Evolutionary conservation across 169 alveolate genomes (phyloP).

Genomic region (Plasmodium vivax): DNA sequence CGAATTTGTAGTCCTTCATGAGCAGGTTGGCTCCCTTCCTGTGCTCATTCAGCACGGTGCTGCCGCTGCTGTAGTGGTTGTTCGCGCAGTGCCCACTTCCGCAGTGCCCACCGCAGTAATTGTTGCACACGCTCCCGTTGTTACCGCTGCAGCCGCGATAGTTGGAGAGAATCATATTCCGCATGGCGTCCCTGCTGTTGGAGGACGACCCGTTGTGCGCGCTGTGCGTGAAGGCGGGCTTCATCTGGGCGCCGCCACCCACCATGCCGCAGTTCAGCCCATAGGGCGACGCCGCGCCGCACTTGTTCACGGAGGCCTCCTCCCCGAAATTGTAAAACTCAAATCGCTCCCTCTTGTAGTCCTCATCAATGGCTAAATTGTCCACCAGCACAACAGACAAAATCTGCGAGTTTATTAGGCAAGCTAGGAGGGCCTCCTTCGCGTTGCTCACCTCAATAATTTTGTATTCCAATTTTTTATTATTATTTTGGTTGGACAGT

Average conservation of each 20-base stretch:
- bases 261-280: neutral
- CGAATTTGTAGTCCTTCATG: constrained; percentile 11
- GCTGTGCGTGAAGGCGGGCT: neutral
- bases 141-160: neutral
- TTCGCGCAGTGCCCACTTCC: neutral
- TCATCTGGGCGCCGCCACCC: neutral
- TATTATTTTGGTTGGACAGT: constrained; percentile 67
- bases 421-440: constrained; percentile 77
- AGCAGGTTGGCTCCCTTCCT: neutral
- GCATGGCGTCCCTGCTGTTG: constrained; percentile 14
- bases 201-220: neutral
- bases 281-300: neutral
- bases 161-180: neutral
- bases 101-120: neutral
- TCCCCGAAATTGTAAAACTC: neutral
- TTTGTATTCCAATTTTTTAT: constrained; percentile 71
- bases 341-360: neutral
- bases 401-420: constrained; percentile 78
- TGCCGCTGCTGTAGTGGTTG: neutral
- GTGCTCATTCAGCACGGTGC: neutral
- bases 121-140: neutral
- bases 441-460: constrained; percentile 80
- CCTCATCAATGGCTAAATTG: constrained; percentile 75
- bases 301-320: neutral
- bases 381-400: constrained; percentile 79